phyloP scores from a whole-genome alignment of 73 alveolate genomes.

The Paramecium octaurelia region DNA sequence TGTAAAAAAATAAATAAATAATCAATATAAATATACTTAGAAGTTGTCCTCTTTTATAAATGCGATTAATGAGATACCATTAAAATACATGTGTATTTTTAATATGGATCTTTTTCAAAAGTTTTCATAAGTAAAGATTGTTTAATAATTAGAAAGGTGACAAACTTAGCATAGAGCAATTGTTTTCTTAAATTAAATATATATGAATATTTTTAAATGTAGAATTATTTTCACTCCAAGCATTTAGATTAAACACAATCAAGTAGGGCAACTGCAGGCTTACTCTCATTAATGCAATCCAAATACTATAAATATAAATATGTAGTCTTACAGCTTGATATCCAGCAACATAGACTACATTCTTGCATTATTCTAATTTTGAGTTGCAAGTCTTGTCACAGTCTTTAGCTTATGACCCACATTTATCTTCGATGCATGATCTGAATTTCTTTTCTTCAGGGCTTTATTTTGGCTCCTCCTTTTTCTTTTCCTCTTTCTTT shows the following conservation, averaged over 20 bases:
- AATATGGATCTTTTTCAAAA: neutral
- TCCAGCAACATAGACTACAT: neutral
- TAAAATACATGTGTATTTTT: neutral
- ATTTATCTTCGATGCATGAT: neutral
- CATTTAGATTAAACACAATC: neutral
- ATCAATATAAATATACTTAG: neutral
- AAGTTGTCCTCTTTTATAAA: neutral
- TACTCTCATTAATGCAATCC: neutral
- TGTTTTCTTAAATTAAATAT: neutral
- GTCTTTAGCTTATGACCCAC: neutral
- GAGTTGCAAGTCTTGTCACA: neutral
- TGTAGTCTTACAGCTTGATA: neutral
- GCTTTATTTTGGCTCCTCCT: neutral
- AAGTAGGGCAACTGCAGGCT: constrained; percentile 1
- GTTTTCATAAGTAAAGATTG: neutral
- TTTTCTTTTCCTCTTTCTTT: neutral
- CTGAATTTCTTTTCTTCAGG: neutral
- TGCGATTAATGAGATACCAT: neutral
- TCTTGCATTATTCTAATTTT: neutral
- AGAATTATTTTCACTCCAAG: neutral
- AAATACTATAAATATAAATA: neutral
- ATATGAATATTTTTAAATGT: neutral
- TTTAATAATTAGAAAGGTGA: neutral
- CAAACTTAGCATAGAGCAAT: neutral
- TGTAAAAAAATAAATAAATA: neutral